phyloP scores from a whole-genome alignment of 1,284 basidiomycete species.

The Ceratobasidium sp. region DNA sequence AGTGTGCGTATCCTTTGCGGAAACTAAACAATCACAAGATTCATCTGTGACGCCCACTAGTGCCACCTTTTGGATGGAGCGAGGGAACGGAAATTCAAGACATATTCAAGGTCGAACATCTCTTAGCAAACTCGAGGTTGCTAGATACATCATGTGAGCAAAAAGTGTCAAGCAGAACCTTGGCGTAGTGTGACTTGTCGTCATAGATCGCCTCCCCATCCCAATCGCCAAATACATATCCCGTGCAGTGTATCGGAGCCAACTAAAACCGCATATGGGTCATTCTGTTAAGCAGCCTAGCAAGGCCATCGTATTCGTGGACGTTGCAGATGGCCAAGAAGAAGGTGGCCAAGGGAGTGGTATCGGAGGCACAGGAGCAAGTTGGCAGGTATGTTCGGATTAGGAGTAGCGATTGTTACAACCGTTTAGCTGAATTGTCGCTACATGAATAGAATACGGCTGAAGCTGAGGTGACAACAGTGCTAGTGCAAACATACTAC shows the following conservation, averaged over 20 bases:
- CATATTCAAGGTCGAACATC: constrained; percentile 57
- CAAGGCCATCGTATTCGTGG: constrained; percentile 54
- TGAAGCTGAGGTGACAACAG: constrained; percentile 53
- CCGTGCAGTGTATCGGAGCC: constrained; percentile 62
- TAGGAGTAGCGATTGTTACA: too few relatives aligned
- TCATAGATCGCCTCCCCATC: constrained; percentile 74
- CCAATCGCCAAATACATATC: constrained; percentile 78
- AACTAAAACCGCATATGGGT: constrained; percentile 52
- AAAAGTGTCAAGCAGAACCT: neutral
- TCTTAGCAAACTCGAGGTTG: constrained; percentile 50
- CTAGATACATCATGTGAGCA: constrained; percentile 57
- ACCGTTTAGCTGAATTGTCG: neutral
- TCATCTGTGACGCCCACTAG: too few relatives aligned
- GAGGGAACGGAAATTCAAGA: constrained; percentile 53
- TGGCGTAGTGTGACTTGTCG: neutral
- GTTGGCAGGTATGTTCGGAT: constrained; percentile 55
- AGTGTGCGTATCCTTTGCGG: constrained; percentile 66
- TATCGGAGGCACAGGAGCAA: constrained; percentile 52
- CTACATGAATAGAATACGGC: constrained; percentile 55
- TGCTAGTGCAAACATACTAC: constrained; percentile 27
- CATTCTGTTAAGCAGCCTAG: neutral
- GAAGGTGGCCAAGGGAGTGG: constrained; percentile 6
- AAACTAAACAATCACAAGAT: too few relatives aligned
- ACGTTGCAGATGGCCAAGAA: constrained; percentile 56
- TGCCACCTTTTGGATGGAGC: constrained; percentile 60